Evolutionary conservation across 1,284 basidiomycete genomes (phyloP).

Genomic region (Nidula niveotomentosa): DNA sequence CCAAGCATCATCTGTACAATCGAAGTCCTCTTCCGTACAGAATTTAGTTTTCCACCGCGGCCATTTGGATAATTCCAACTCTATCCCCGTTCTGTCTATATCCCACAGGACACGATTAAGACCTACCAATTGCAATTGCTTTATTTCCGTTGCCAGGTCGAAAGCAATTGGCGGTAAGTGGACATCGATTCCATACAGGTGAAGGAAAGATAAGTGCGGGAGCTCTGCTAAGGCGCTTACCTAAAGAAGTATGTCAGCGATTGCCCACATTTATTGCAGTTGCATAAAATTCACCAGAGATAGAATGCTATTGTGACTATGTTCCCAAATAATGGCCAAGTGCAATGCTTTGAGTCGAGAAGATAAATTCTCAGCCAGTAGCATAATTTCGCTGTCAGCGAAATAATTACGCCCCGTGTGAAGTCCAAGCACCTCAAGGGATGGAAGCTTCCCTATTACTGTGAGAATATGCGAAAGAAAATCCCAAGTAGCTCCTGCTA

Average conservation of each 20-base stretch:
- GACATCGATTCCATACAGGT: constrained; percentile 27
- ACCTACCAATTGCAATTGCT: constrained; percentile 28
- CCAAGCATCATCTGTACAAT: constrained; percentile 31
- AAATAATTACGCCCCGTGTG: constrained; percentile 26
- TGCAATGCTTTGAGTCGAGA: constrained; percentile 29
- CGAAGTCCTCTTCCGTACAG: constrained; percentile 32
- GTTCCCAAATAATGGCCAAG: constrained; percentile 22
- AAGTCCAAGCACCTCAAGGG: constrained; percentile 29
- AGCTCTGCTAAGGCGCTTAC: constrained; percentile 16
- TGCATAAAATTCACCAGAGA: constrained; percentile 17
- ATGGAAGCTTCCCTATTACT: constrained; percentile 17
- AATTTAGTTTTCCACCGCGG: constrained; percentile 35
- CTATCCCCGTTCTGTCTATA: constrained; percentile 25
- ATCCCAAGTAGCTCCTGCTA: constrained; percentile 17
- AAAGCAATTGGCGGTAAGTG: constrained; percentile 27
- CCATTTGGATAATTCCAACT: constrained; percentile 26
- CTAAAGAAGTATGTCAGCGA: constrained; percentile 1
- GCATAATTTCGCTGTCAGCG: constrained; percentile 12
- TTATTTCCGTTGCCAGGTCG: constrained; percentile 30
- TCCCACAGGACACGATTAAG: constrained; percentile 34
- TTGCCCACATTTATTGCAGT: not conserved
- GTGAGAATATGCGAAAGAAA: constrained; percentile 15
- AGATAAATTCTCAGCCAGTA: constrained; percentile 18
- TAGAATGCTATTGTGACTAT: constrained; percentile 12
- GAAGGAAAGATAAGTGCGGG: constrained; percentile 28